A percentile compares a stretch with the other conserved stretches of the same genome.
These are phyloP conservation scores for Emergomyces orientalis DNA, from an alignment of 2,329 filamentous ascomycete genomes.

Conservation along the genomic window DNA sequence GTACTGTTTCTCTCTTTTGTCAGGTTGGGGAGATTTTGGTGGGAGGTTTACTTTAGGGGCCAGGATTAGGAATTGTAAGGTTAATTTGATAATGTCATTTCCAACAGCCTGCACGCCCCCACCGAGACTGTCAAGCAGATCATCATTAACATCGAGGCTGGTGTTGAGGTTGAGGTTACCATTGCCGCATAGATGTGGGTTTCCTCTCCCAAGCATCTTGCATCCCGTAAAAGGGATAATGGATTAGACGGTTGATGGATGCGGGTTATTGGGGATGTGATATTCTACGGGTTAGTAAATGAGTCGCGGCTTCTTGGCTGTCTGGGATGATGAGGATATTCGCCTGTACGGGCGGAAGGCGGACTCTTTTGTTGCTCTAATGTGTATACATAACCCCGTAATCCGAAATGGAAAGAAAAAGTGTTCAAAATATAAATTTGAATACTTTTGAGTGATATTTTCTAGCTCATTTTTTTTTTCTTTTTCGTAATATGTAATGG, in stretches of 20 bases:
- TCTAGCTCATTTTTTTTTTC: neutral
- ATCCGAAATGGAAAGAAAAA: neutral
- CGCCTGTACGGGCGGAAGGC: neutral
- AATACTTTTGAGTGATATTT: neutral
- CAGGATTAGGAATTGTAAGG: neutral
- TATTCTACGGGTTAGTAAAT: neutral
- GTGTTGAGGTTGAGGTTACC: slow-evolving; percentile 46
- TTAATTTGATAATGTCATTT: slow-evolving; percentile 11
- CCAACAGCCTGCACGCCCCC: slow-evolving; percentile 71
- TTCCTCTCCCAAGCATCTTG: neutral
- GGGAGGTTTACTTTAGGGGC: neutral
- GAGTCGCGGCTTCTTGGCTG: neutral
- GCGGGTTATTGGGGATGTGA: neutral
- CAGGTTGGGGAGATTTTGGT: neutral
- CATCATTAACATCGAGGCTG: slow-evolving; percentile 47
- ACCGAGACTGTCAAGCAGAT: slow-evolving; percentile 63
- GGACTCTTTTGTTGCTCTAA: neutral
- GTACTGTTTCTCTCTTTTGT: slow-evolving; percentile 26
- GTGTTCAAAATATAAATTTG: neutral
- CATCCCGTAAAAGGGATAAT: neutral
- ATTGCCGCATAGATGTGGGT: slow-evolving; percentile 40
- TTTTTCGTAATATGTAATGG: neutral
- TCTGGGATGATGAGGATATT: neutral
- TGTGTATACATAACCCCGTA: neutral
- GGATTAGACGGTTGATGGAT: neutral